phyloP scores from a whole-genome alignment of 176 grass and related monocot genomes.

The Puya raimondii region DNA sequence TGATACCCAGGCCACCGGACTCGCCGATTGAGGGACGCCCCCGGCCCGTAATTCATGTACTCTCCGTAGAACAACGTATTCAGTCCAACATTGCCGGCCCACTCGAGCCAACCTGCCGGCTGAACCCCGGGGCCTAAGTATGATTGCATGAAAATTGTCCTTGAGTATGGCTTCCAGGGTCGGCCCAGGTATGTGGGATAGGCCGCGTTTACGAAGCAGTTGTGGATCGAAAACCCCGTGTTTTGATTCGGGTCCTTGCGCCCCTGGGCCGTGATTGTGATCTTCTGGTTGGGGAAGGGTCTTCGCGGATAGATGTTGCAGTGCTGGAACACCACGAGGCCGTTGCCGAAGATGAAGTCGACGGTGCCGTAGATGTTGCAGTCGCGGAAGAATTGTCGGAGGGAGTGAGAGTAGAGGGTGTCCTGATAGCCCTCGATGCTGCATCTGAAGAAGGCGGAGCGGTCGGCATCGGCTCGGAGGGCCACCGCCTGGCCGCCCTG shows the following conservation, averaged over 20 bases:
- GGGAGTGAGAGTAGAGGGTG: constrained; percentile 85
- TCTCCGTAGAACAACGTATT: constrained; percentile 66
- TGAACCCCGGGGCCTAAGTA: constrained; percentile 47
- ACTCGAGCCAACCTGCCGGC: constrained; percentile 62
- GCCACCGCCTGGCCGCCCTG: constrained; percentile 61
- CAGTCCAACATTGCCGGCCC: constrained; percentile 34
- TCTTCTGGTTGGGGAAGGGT: constrained; percentile 32
- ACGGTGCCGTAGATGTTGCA: constrained; percentile 65
- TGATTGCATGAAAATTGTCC: constrained; percentile 72
- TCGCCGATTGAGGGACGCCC: constrained; percentile 27
- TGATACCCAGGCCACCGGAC: constrained; percentile 82
- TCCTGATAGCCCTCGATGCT: constrained; percentile 77
- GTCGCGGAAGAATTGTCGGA: constrained; percentile 81
- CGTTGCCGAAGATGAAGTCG: constrained; percentile 89
- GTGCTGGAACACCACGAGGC: constrained; percentile 49
- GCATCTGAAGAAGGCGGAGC: constrained; percentile 77
- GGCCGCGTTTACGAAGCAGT: constrained; percentile 37
- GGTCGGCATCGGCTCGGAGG: constrained; percentile 70
- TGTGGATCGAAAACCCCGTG: constrained; percentile 65
- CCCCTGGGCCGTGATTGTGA: constrained; percentile 60
- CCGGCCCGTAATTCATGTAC: constrained; percentile 72
- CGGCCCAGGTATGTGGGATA: constrained; percentile 65
- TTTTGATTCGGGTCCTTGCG: constrained; percentile 60
- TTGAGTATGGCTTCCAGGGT: constrained; percentile 75
- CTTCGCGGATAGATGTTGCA: constrained; percentile 27